Evolutionary conservation across 2,329 filamentous ascomycete species (phyloP), one percentile per base, ranked within the genome.

Genomic region (Aureobasidium sp.): DNA sequence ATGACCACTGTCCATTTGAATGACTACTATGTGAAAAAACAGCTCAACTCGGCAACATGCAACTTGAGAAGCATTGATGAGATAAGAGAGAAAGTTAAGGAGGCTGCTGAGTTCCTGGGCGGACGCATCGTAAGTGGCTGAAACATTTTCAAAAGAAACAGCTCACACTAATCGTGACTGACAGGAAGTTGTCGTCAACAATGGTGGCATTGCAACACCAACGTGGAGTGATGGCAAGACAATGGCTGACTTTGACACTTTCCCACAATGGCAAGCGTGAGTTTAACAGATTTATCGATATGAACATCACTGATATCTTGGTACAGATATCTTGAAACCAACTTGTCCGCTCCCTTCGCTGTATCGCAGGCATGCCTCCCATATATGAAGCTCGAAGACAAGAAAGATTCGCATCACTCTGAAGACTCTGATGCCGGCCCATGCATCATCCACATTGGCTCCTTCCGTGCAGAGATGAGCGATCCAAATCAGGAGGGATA

Each of bases 401-500:
- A 54, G 17, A 39, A 54, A 17, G 50, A 53, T n/a, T 29, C 55
- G n/a, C 42, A 45, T 17, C 54, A 61, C n/a, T 39, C 56, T 16
- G 44, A 59, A 24, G 53, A 57, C 39, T 58, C 54, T 16, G 55
- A 57, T 19, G 58, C 59, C 2, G 63, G 63, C 1, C 61, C 61
- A n/a, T 65, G 62, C 32, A 61, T 73, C 58, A 68, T 78, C 52
- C 72, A 76, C 61, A 69, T 78, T 49, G 72, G 72, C 5, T 74
- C 70, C 2, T 78, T 75, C 35, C 69, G 74, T 22, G 74, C 74
- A 2, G 65, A 70, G 29, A 73, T 75, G 61, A 68, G 70, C 38
- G 75, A 78, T 59, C 61, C 68, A 1, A 67, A 75, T 49, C 72
- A 74, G 50, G 75, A 78, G 61, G 72, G 70, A 3, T 77, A 78